Base-by-base conservation (phyloP, 495 filamentous ascomycete genomes). In the Lasiosphaeris hirsuta region DNA sequence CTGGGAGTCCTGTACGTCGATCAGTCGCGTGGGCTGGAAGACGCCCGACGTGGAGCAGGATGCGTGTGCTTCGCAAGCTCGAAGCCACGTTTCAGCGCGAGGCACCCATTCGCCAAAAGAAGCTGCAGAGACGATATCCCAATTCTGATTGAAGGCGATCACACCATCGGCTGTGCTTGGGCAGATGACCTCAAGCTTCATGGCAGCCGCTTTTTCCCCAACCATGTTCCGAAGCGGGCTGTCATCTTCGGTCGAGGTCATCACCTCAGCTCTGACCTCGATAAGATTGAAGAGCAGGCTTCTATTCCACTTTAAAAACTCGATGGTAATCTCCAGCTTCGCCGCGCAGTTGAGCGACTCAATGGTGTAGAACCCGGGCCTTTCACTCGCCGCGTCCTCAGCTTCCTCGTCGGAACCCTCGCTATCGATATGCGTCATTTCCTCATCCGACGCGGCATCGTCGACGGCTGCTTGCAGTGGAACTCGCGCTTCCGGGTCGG, bases 301-400 rank as follows among this genome's bases (percentile, higher is more conserved):
- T 11, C 46, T 33, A 19, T 49, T 35, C 46, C 46, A 49, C 14
- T 49, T 49, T 34, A 49, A 11, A 33, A 49, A 49, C 30, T 49
- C 19, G 46, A 49, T 35, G 9, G 46, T 49, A 15, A 49, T 35
- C 6, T 49, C 46, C 46, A 49, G 10, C 46, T 33, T 10, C 17
- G 30, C 46, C 46, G 11, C 46, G 46, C 46, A 49, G 46, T 49
- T 35, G 5, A 49, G 46, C 7, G 46, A 7, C 9, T 35, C 14
- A 10, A 49, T 10, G 17, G 46, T 49, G 46, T 7, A 19, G 33
- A 49, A 49, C 8, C 46, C 46, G 10, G 46, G 46, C 8, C 9
- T 30, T 34, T 35, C 46, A 10, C 18, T 10, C 10, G 8, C 17
- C 6, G 11, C 46, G 46, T 35, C 30, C 30, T 9, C 46, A 9